Evolutionary conservation across 2,329 filamentous ascomycete species (phyloP), one percentile per base, ranked within the genome.

Genomic region (Setomelanomma holmii): DNA sequence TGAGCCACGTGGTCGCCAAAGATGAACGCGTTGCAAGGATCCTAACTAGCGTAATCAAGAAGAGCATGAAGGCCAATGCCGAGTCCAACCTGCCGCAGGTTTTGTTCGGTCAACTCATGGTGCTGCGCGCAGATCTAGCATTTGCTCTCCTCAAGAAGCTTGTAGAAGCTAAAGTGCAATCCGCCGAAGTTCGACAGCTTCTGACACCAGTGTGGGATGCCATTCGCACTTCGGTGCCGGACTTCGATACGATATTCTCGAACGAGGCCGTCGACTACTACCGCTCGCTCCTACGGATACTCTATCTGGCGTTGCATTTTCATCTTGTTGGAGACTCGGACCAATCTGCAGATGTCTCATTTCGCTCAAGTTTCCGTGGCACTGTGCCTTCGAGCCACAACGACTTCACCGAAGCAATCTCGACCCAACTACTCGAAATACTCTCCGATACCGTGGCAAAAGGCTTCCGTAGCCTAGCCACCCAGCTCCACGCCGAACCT

Each of bases 101-200:
- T 41, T 87, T 97, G n/a, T 96, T 96, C 62, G 82, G 89, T 41
- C 85, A 88, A 52, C 82, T 98, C 22, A 86, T 90, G 33, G 85
- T 91, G 60, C 83, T 87, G 8, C 84, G 95, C 41, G 89, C 90
- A 20, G 90, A 93, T 56, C 83, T 99, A 56, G 87, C 91, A 0
- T 86, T 97, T 61, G 87, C 91, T 46, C 77, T 99, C 27, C 83
- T 96, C 7, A 93, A 96, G 66, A 87, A 89, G 30, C 82, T 98
- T 12, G 86, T 90, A 7, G 84, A 82, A 42, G 76, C 77, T 6
- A 80, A 80, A 27, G 77, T 81, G 2, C 75, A 76, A 36, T 79
- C 79, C 7, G 65, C 75, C 1, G 81, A 84, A 55, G 80, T 85
- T 45, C 80, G 82, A 45, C 71, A 74, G 11, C 72, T 90, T 14